These are phyloP conservation scores for Coniochaeta ligniaria DNA, from an alignment of 2,329 filamentous ascomycete genomes.

Conservation along the genomic window DNA sequence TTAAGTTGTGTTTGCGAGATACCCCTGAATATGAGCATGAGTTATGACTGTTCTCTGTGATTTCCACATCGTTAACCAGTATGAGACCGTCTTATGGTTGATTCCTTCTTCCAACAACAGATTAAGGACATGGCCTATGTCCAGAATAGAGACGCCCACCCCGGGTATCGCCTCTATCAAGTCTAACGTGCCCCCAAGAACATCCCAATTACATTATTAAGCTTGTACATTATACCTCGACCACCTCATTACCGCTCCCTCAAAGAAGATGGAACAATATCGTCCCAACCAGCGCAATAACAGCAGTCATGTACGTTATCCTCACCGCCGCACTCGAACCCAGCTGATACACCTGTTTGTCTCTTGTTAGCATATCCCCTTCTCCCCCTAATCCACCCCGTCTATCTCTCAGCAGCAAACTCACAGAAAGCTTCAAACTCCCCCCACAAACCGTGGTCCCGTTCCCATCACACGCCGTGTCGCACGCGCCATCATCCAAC, in stretches of 20 bases:
- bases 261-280: background rate
- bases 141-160: background rate
- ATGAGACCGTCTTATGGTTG: background rate
- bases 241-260: background rate
- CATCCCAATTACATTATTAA: background rate
- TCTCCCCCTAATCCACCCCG: too few relatives aligned
- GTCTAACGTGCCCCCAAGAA: background rate
- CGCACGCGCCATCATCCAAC: conserved; percentile 39
- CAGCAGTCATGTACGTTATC: background rate
- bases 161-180: background rate
- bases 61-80: background rate
- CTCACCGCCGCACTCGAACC: background rate
- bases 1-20: background rate
- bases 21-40: background rate
- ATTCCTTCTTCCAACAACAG: background rate
- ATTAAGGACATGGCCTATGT: background rate
- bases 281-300: background rate
- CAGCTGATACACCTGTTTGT: background rate
- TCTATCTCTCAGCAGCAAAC: too few relatives aligned
- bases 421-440: conserved; percentile 36
- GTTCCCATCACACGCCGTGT: conserved; percentile 47
- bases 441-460: conserved; percentile 46
- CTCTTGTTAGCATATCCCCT: background rate
- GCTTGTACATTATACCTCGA: background rate
- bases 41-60: background rate